A percentile compares a stretch with the other conserved stretches of the same genome.
Conservation (phyloP, 179 eudicot genomes). For the Heliamphora pulchella region DNA sequence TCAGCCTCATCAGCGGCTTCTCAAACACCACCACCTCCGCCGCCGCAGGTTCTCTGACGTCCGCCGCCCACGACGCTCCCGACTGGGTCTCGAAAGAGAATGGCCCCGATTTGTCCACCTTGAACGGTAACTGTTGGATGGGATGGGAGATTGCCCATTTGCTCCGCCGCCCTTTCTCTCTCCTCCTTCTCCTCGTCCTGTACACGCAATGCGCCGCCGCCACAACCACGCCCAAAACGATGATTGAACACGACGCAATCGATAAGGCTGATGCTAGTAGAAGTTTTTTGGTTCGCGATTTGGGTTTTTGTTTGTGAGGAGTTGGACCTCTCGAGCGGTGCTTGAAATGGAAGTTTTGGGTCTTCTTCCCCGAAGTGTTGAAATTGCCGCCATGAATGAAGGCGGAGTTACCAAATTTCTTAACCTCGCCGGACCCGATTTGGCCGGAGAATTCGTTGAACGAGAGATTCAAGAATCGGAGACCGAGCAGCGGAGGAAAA, state of each 20-base stretch:
- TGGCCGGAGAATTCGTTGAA: slow-evolving; percentile 58
- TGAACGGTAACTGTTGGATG: slow-evolving; percentile 36
- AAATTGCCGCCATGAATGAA: slow-evolving; percentile 55
- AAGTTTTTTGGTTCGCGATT: slow-evolving; percentile 27
- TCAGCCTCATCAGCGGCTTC: slow-evolving; percentile 88
- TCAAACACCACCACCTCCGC: slow-evolving; percentile 90
- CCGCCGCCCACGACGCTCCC: slow-evolving; percentile 80
- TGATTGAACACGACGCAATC: slow-evolving; percentile 27
- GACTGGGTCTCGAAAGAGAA: slow-evolving; percentile 77
- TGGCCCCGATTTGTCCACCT: slow-evolving; percentile 80
- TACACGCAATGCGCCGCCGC: slow-evolving; percentile 20
- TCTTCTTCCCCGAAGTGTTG: slow-evolving; percentile 5
- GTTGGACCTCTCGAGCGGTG: background rate
- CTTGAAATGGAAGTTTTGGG: slow-evolving; percentile 4
- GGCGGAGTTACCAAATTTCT: slow-evolving; percentile 48
- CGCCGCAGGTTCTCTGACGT: slow-evolving; percentile 53
- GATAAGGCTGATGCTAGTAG: slow-evolving; percentile 31
- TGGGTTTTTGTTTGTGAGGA: slow-evolving; percentile 24
- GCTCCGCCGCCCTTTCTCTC: slow-evolving; percentile 13
- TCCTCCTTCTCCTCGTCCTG: slow-evolving; percentile 33
- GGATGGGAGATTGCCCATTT: slow-evolving; percentile 85
- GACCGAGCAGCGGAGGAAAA: slow-evolving; percentile 42
- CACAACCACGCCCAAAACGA: slow-evolving; percentile 17
- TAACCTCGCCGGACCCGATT: slow-evolving; percentile 12
- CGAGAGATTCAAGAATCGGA: slow-evolving; percentile 66